Evolutionary conservation across 2,329 filamentous ascomycete species (phyloP).

Genomic region (Talaromyces sp.): DNA sequence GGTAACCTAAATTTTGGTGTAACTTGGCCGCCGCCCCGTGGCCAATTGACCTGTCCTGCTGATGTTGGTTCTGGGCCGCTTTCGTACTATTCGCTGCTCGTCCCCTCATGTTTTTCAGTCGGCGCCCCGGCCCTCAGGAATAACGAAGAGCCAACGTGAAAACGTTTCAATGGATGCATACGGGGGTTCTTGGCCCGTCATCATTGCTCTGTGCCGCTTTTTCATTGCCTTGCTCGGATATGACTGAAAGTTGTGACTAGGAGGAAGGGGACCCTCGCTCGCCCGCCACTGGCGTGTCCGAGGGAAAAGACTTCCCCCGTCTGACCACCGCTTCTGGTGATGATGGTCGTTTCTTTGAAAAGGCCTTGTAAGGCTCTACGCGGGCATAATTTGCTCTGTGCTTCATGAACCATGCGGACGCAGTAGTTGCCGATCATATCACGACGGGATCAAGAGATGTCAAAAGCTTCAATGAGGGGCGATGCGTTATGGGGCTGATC

Average conservation of each 20-base stretch:
- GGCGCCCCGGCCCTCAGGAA: constrained; percentile 7
- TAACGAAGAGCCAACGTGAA: constrained; percentile 9
- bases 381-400: not conserved
- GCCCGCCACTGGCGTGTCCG: not conserved
- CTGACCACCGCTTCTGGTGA: not conserved
- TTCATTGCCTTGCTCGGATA: not conserved
- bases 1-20: constrained; percentile 13
- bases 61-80: constrained; percentile 9
- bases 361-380: not conserved
- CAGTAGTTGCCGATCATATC: not conserved
- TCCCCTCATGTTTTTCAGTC: constrained; percentile 11
- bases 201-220: constrained; percentile 3
- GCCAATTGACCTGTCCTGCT: constrained; percentile 12
- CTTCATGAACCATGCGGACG: not conserved
- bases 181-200: not conserved
- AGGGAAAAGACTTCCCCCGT: not conserved
- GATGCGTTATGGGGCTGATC: not conserved
- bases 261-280: not conserved
- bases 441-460: not conserved
- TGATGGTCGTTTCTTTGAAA: not conserved
- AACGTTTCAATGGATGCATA: constrained; percentile 8
- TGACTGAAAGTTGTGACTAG: not conserved
- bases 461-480: not conserved
- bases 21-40: constrained; percentile 2
- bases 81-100: constrained; percentile 8